Evolutionary conservation across 2,329 filamentous ascomycete genomes (phyloP).

Genomic region (Fusarium acutatum): DNA sequence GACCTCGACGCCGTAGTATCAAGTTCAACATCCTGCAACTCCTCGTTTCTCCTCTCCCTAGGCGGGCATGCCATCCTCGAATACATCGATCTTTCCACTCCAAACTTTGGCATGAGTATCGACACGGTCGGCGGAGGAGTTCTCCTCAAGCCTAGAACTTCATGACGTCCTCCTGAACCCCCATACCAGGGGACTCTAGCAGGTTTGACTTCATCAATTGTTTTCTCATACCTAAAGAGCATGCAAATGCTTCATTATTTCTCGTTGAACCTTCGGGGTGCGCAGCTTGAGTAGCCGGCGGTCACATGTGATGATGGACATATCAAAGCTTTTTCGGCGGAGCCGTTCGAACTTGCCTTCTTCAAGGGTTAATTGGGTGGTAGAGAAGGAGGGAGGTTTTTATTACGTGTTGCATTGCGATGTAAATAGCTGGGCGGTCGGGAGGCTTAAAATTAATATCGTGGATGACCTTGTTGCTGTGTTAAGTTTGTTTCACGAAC

Average conservation of each 20-base stretch:
- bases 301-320: background rate
- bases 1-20: slow-evolving; percentile 44
- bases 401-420: background rate
- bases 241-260: background rate
- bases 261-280: background rate
- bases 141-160: slow-evolving; percentile 43
- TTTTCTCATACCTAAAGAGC: background rate
- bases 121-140: slow-evolving; percentile 44
- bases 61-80: slow-evolving; percentile 41
- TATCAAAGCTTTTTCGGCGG: slow-evolving; percentile 7
- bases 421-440: accelerated
- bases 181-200: slow-evolving; percentile 29
- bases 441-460: background rate
- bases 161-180: slow-evolving; percentile 37
- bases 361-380: background rate
- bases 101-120: slow-evolving; percentile 40
- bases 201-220: slow-evolving; percentile 3
- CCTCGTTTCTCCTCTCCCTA: slow-evolving; percentile 20
- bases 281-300: background rate
- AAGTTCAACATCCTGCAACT: slow-evolving; percentile 30
- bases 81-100: slow-evolving; percentile 7
- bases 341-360: slow-evolving; percentile 2
- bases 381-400: slow-evolving; percentile 16
- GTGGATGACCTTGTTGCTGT: background rate
- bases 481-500: background rate